These are phyloP conservation scores for Scutellaria galericulata DNA, from an alignment of 257 asterid species.

Conservation along the genomic window DNA sequence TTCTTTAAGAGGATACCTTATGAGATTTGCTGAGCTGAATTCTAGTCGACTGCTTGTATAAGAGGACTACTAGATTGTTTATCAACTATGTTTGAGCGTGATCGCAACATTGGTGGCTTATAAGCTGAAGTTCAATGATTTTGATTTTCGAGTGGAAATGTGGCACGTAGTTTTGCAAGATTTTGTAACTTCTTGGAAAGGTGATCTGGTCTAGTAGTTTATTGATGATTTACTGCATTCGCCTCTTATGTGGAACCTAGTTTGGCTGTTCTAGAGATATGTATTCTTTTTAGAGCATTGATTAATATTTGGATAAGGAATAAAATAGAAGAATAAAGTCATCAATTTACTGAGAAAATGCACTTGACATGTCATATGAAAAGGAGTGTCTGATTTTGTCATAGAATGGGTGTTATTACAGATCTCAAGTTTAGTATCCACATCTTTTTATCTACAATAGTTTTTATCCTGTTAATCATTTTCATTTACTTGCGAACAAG, in stretches of 20 bases:
- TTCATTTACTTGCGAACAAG: not conserved
- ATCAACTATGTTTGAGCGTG: not conserved
- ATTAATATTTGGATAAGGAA: conserved; percentile 6
- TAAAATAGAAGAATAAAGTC: not conserved
- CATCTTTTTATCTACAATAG: not conserved
- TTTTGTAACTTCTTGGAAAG: not conserved
- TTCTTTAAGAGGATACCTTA: not conserved
- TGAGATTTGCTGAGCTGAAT: not conserved
- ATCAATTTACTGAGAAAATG: not conserved
- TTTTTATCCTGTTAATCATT: not conserved
- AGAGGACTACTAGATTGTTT: not conserved
- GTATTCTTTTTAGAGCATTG: not conserved
- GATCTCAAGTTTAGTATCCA: not conserved
- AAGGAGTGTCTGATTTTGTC: not conserved
- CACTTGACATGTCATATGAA: not conserved
- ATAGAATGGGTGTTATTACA: not conserved
- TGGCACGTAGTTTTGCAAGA: not conserved
- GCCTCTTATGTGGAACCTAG: not conserved
- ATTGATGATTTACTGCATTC: not conserved
- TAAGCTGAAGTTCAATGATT: conserved; percentile 10
- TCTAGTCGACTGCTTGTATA: conserved; percentile 10
- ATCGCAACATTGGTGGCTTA: conserved; percentile 12
- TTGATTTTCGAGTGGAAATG: not conserved
- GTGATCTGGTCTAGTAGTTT: not conserved
- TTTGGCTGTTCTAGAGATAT: not conserved